Conservation (phyloP, 2,329 filamentous ascomycete genomes). For the Fusarium ambrosium region DNA sequence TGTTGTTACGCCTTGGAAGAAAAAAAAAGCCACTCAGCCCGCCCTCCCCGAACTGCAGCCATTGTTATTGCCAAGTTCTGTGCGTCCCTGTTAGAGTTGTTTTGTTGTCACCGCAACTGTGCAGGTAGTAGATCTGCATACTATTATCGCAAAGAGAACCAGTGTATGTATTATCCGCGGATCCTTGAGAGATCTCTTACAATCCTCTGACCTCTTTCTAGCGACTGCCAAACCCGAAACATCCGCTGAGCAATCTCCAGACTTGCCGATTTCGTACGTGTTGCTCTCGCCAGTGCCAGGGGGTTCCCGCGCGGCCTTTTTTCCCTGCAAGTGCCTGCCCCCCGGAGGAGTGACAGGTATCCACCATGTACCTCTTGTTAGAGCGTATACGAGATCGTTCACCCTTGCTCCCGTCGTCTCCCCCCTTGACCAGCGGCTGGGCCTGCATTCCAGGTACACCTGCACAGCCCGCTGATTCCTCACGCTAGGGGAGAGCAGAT, state of each 20-base stretch:
- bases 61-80: neutral
- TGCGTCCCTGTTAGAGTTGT: neutral
- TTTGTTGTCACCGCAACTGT: slow-evolving; percentile 18
- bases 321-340: neutral
- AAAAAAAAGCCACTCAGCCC: neutral
- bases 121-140: neutral
- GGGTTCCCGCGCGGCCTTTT: neutral
- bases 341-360: slow-evolving; percentile 24
- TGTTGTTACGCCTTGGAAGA: neutral
- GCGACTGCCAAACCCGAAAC: slow-evolving; percentile 29
- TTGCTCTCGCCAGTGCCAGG: neutral
- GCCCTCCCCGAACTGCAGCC: slow-evolving; percentile 5
- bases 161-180: neutral
- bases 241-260: slow-evolving; percentile 18
- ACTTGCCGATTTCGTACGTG: slow-evolving; percentile 23
- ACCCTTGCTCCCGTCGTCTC: slow-evolving; percentile 17
- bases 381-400: slow-evolving; percentile 47
- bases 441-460: slow-evolving; percentile 44
- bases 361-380: slow-evolving; percentile 46
- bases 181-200: slow-evolving; percentile 12
- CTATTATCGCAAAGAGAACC: neutral
- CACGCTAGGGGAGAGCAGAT: slow-evolving; percentile 20
- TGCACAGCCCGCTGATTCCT: slow-evolving; percentile 44
- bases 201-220: slow-evolving; percentile 10
- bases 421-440: slow-evolving; percentile 14